phyloP scores from a whole-genome alignment of 2,329 filamentous ascomycete genomes.

The Fusarium sacchari region DNA sequence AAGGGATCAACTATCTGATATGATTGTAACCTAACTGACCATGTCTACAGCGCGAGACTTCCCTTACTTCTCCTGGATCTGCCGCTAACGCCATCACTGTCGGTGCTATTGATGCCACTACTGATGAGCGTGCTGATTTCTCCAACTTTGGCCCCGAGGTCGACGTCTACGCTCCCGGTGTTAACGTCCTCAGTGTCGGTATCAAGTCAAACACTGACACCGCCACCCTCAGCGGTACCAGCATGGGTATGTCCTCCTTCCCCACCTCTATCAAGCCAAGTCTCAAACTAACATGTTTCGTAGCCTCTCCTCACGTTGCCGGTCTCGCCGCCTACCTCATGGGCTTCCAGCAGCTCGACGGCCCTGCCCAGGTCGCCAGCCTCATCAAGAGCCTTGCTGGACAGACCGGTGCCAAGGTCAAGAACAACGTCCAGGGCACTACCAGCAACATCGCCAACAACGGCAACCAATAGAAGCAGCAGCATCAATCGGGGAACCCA shows the following conservation, averaged over 20 bases:
- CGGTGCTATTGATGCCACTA: constrained; percentile 64
- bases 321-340: constrained; percentile 77
- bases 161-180: constrained; percentile 67
- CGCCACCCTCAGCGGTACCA: constrained; percentile 62
- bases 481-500: constrained; percentile 10
- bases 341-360: constrained; percentile 60
- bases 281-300: constrained; percentile 21
- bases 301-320: constrained; percentile 72
- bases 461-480: constrained; percentile 50
- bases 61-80: constrained; percentile 63
- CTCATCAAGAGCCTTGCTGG: constrained; percentile 65
- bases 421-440: constrained; percentile 55
- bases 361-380: constrained; percentile 49
- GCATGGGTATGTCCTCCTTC: constrained; percentile 58
- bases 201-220: constrained; percentile 60
- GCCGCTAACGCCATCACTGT: constrained; percentile 67
- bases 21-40: constrained; percentile 10
- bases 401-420: constrained; percentile 57
- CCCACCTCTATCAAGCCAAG: background rate
- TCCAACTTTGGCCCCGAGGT: constrained; percentile 67
- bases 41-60: constrained; percentile 55
- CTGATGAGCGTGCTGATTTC: constrained; percentile 61
- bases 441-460: constrained; percentile 68
- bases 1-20: constrained; percentile 20
- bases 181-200: constrained; percentile 62